Conservation (phyloP, 192 early-diverging fungal genomes). For the Coemansia umbellata region DNA sequence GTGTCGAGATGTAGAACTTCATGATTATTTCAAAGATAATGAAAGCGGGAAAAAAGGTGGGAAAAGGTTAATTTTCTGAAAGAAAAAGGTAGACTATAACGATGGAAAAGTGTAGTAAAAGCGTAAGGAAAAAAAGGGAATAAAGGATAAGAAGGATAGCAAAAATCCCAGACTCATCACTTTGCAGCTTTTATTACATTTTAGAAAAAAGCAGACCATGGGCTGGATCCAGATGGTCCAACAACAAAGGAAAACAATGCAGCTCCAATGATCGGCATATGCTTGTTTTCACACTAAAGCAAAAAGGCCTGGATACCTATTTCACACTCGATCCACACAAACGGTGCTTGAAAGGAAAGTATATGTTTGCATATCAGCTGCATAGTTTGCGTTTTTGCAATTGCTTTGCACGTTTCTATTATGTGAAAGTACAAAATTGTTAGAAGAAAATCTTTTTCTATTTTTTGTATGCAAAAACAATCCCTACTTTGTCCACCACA, state of each 20-base stretch:
- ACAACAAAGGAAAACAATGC: conserved; percentile 1
- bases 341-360: background rate
- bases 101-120: too few relatives aligned
- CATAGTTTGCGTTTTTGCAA: too few relatives aligned
- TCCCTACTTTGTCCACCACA: background rate
- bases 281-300: background rate
- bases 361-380: background rate
- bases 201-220: background rate
- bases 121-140: background rate
- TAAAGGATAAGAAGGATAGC: background rate
- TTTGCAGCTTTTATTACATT: too few relatives aligned
- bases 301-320: background rate
- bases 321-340: background rate
- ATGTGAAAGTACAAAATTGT: too few relatives aligned
- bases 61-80: too few relatives aligned
- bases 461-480: background rate
- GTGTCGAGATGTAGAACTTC: conserved; percentile 25
- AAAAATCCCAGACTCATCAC: too few relatives aligned
- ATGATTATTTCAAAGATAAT: conserved; percentile 1
- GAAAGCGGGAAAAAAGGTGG: background rate
- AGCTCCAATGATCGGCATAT: background rate
- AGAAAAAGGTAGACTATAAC: too few relatives aligned
- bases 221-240: background rate
- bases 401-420: too few relatives aligned
- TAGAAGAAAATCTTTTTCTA: too few relatives aligned